These are phyloP conservation scores for Syzygium aromaticum DNA, from an alignment of 345 rosid genomes.

Conservation along the genomic window DNA sequence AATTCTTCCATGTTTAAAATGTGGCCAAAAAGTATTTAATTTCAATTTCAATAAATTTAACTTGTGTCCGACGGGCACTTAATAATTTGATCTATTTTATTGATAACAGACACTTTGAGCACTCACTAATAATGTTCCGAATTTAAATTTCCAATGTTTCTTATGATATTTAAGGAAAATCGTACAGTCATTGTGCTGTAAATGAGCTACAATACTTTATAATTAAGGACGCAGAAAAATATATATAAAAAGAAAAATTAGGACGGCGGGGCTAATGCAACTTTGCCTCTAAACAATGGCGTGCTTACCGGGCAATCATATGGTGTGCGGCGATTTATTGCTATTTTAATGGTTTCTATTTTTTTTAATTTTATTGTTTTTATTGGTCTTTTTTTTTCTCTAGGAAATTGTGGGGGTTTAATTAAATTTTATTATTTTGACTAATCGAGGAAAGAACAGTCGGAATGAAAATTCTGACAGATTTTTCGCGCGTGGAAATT, in stretches of 20 bases:
- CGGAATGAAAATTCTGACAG: background rate
- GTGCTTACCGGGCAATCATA: background rate
- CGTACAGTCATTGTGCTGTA: background rate
- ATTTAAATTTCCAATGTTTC: background rate
- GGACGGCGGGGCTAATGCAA: background rate
- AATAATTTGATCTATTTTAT: background rate
- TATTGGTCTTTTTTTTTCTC: background rate
- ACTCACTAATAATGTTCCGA: background rate
- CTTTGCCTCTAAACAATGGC: background rate
- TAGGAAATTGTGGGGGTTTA: background rate
- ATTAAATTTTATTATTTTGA: background rate
- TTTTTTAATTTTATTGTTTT: background rate
- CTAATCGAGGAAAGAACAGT: background rate
- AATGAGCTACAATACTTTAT: background rate
- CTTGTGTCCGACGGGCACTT: background rate
- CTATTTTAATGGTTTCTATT: background rate
- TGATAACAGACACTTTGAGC: background rate
- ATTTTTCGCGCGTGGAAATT: background rate
- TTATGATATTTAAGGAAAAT: background rate
- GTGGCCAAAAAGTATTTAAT: background rate
- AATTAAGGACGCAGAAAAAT: background rate
- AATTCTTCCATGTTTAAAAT: background rate
- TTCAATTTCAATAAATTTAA: background rate
- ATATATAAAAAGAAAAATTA: background rate
- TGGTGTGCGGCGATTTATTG: background rate